Base-by-base conservation (phyloP, 257 asterid species). In the Coffea eugenioides region DNA sequence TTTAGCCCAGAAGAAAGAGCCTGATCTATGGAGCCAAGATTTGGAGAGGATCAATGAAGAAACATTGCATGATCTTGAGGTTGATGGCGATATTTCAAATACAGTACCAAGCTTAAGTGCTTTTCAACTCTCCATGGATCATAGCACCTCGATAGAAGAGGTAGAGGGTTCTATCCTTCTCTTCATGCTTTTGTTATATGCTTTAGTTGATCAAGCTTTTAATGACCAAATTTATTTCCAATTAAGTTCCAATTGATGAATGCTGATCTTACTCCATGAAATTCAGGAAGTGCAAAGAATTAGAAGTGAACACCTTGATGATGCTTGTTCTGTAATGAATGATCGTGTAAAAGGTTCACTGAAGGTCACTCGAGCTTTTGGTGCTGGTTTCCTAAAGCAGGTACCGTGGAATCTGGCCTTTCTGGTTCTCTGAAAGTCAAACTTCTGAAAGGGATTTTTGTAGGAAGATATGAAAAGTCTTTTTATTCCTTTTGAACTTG, bases 301-400 rank as follows among this genome's bases (percentile, higher is more conserved):
- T 72, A 85, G 75, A 83, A 84, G 82, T 11, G 99, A 95, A 69
- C 99, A 95, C 74, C 91, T 86, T 0, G 98, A 95, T 74, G 99
- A 95, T 89, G 86, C 91, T 79, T 92, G 79, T 31, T 91, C 98
- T 34, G 79, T 95, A 79, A 73, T 80, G 52, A 92, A 95, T 75
- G 97, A 90, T 75, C 98, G 99, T 0, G 99, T 95, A 14, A 95
- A 95, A 88, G 99, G 99, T 80, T 95, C 97, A 1, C 81, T 95
- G 83, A 95, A 92, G 88, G 98, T 95, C 34, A 95, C 99, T 56
- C 88, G 99, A n/a, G 99, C 99, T 78, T 93, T 95, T 86, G 99
- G 99, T 74, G 99, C 99, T 36, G 99, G 99, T 79, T 95, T 93
- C 86, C 97, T 95, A 71, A 95, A 95, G 80, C 99, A 91, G 99